Conservation (phyloP, 1,284 basidiomycete species). For the Irpex sp. region DNA sequence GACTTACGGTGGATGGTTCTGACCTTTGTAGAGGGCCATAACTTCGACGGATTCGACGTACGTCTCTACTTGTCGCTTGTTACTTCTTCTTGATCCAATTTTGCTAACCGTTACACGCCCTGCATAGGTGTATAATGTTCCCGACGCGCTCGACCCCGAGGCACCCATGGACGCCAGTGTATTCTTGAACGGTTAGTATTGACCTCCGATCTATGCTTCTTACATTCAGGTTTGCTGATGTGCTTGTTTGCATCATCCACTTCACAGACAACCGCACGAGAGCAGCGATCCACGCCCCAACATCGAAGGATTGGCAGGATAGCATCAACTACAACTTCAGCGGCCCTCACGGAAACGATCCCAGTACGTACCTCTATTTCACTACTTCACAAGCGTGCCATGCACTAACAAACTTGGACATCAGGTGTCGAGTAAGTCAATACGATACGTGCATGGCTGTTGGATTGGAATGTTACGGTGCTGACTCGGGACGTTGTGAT, state of each 20-base stretch:
- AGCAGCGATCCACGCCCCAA: conserved; percentile 69
- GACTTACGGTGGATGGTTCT: not conserved
- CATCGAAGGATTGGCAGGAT: conserved; percentile 53
- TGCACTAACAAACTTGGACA: not conserved
- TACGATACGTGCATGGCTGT: not conserved
- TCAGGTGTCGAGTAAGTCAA: conserved; percentile 11
- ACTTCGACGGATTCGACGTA: conserved; percentile 1
- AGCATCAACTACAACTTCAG: conserved; percentile 26
- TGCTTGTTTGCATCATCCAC: not conserved
- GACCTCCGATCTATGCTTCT: no score
- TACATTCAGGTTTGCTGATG: not conserved
- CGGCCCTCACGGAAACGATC: conserved; percentile 6
- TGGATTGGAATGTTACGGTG: no score
- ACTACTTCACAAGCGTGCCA: not conserved
- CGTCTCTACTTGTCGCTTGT: not conserved
- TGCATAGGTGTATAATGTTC: conserved; percentile 10
- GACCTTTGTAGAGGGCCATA: not conserved
- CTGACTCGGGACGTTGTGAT: no score
- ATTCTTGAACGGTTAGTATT: no score
- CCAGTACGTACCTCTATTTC: conserved; percentile 1
- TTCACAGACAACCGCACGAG: conserved; percentile 46
- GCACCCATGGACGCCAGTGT: conserved; percentile 10
- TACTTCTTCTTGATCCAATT: no score
- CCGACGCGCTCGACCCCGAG: conserved; percentile 11
- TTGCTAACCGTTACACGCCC: not conserved